These are phyloP conservation scores for Gossypium trilobum DNA, from an alignment of 441 rosid species.

Conservation along the genomic window DNA sequence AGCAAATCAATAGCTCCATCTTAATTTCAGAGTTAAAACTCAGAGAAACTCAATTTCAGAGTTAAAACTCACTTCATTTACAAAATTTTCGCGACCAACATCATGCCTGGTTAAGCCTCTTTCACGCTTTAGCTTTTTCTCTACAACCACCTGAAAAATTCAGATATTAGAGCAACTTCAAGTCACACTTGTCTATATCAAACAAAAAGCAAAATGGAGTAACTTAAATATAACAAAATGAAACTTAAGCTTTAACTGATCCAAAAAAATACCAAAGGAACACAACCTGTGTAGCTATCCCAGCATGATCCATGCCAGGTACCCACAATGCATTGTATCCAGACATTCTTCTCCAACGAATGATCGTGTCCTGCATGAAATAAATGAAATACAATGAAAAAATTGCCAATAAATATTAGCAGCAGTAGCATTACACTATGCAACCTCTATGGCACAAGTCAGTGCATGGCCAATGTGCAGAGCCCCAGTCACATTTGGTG, in stretches of 20 bases:
- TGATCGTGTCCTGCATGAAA: conserved; percentile 60
- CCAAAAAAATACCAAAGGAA: background rate
- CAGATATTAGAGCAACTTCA: background rate
- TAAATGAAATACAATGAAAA: conserved; percentile 6
- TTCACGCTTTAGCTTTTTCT: conserved; percentile 72
- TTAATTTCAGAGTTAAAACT: conserved; percentile 11
- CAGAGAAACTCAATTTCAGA: background rate
- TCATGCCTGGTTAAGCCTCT: conserved; percentile 63
- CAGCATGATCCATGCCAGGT: conserved; percentile 92
- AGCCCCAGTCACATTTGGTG: conserved; percentile 97
- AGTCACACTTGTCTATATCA: background rate
- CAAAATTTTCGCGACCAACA: conserved; percentile 67
- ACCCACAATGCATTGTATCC: conserved; percentile 91
- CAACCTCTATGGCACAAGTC: conserved; percentile 74
- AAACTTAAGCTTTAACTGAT: background rate
- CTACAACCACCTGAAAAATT: conserved; percentile 56
- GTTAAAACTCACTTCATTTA: conserved; percentile 46
- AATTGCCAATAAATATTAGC: conserved; percentile 6
- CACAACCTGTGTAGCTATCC: conserved; percentile 84
- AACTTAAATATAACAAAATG: background rate
- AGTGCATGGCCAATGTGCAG: conserved; percentile 96
- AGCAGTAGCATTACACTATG: background rate
- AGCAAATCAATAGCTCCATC: background rate
- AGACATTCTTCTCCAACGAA: conserved; percentile 87
- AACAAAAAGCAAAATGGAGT: background rate